Percentiles rank a stretch among this genome's conserved stretches.
These are phyloP conservation scores for Aspergillus cavernicola DNA, from an alignment of 495 filamentous ascomycete species.

Conservation along the genomic window DNA sequence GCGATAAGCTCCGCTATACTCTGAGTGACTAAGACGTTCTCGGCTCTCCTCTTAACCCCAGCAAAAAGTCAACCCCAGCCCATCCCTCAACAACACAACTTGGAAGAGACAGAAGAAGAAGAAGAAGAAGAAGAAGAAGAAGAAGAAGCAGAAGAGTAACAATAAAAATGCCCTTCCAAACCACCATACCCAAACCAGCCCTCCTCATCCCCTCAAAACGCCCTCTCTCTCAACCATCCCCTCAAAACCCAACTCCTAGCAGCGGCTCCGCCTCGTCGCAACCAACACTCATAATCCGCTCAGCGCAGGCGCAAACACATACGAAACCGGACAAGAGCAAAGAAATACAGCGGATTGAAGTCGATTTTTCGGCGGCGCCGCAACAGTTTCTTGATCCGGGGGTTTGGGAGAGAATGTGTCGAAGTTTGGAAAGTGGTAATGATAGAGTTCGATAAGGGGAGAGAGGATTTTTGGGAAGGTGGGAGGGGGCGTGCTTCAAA, in stretches of 20 bases:
- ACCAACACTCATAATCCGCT: background rate
- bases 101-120: too few relatives aligned
- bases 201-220: conserved; percentile 17
- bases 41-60: too few relatives aligned
- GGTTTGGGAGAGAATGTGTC: conserved; percentile 18
- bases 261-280: background rate
- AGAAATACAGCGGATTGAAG: conserved; percentile 2
- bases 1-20: too few relatives aligned
- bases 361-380: conserved; percentile 21
- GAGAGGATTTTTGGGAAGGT: too few relatives aligned
- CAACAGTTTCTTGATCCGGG: conserved; percentile 32
- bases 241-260: background rate
- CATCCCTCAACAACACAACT: too few relatives aligned
- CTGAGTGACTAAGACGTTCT: too few relatives aligned
- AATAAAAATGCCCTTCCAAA: conserved; percentile 11
- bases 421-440: conserved; percentile 16
- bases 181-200: background rate
- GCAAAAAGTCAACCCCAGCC: too few relatives aligned
- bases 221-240: conserved; percentile 1
- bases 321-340: background rate
- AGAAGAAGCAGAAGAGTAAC: too few relatives aligned
- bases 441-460: conserved; percentile 25
- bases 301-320: background rate
- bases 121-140: too few relatives aligned
- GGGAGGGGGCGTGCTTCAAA: too few relatives aligned